Evolutionary conservation across 768 basidiomycete species (phyloP).

Genomic region (Lepiota venenata): DNA sequence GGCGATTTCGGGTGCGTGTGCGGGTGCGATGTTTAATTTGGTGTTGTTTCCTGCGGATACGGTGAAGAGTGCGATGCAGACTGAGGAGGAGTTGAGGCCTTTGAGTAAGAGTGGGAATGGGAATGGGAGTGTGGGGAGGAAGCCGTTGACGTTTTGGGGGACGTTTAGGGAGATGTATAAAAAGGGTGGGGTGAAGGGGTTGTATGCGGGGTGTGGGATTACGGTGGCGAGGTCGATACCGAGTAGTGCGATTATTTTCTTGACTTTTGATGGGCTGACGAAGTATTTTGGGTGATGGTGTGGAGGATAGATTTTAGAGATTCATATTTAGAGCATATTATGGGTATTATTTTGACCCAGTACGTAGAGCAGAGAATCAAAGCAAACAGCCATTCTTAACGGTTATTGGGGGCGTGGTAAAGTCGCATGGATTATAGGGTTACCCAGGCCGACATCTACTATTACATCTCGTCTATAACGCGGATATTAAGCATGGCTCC

Average conservation of each 20-base stretch:
- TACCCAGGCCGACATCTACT: too few relatives aligned
- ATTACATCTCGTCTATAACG: too few relatives aligned
- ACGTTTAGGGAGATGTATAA: conserved; percentile 70
- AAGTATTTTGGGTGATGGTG: conserved; percentile 33
- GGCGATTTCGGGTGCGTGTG: conserved; percentile 81
- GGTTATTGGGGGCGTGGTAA: too few relatives aligned
- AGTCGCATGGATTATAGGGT: too few relatives aligned
- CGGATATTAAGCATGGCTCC: too few relatives aligned
- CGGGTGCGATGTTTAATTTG: conserved; percentile 83
- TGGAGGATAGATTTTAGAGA: background rate
- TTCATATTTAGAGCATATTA: too few relatives aligned
- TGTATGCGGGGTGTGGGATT: conserved; percentile 93
- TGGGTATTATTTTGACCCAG: too few relatives aligned
- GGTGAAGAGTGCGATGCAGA: conserved; percentile 93
- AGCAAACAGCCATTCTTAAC: too few relatives aligned
- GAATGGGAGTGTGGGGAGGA: conserved; percentile 22
- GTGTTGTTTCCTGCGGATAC: conserved; percentile 95
- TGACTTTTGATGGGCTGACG: conserved; percentile 81
- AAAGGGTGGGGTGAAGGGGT: conserved; percentile 72
- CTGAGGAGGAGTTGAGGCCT: conserved; percentile 83
- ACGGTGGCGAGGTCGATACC: conserved; percentile 84
- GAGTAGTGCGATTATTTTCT: conserved; percentile 89
- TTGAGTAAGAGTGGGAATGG: background rate
- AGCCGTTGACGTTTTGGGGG: conserved; percentile 39
- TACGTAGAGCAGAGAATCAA: too few relatives aligned